Evolutionary conservation across 2,329 filamentous ascomycete species (phyloP), one percentile per base, ranked within the genome.

Genomic region (Claviceps sorghi): DNA sequence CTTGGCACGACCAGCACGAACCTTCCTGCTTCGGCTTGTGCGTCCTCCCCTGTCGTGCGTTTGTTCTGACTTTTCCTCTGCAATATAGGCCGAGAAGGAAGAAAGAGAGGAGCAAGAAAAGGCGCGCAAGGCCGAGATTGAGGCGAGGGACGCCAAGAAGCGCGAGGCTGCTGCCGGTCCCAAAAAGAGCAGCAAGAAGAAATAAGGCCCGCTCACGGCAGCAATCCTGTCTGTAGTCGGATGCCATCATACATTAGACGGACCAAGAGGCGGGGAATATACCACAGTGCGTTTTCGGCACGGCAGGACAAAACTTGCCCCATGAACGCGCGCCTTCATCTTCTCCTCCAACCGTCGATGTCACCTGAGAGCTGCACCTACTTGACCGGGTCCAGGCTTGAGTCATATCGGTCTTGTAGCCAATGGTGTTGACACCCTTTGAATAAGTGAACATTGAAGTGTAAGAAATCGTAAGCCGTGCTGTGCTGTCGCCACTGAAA

Each of bases 141-240:
- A 79, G 42, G 74, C 72, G 2, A 74, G 66, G 59, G 76, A 80
- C 63, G 74, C 76, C 45, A 79, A 78, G 70, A 71, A 70, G 64
- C 73, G 77, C 30, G 74, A 74, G 63, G 72, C 72, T 8, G 76
- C 76, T 8, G 63, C 76, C 45, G 75, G 72, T 15, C 70, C 64
- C 45, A 74, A 74, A 66, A 77, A 77, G 61, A 61, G 61, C 11
- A 68, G 64, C 56, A 77, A 77, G 67, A 75, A 72, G 64, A 70
- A 69, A 60, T 70, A 56, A 63, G 43, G 36, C n/a, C 5, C 5
- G 15, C 43, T 36, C 19, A 38, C 5, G 19, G 22, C 50, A 47
- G 21, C 21, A 17, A 10, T 17, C 11, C 19, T 47, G n/a, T 47
- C 22, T 19, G n/a, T 46, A 22, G 19, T 21, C 19, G 22, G 44